Base-by-base conservation (phyloP, 805 yeast genomes). In the Yarrowia osloensis region DNA sequence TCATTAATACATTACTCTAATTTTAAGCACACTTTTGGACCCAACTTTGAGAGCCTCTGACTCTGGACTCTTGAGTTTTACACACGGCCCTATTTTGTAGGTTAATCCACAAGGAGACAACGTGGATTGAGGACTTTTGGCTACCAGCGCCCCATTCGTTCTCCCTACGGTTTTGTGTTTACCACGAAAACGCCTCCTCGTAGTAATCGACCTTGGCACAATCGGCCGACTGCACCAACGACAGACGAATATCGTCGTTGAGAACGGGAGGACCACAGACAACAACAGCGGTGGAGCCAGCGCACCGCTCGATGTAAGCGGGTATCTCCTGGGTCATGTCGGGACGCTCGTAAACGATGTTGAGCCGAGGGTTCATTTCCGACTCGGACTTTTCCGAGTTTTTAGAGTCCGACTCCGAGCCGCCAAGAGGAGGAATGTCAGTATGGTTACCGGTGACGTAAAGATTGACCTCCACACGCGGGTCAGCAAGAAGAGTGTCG, bases 181-280 rank as follows among this genome's bases (percentile, higher is more conserved):
- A 76, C 78, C 78, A 77, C 3, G 77, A 70, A 57, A 76, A 77
- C 1, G 78, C 77, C 67, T 77, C 79, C 68, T 77, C 79, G 59
- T 72, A 77, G 54, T 75, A 77, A 57, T 76, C 78, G 1, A 77
- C 73, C 8, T 73, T 69, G 13, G 65, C 21, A 8, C 65, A 61
- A 21, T 67, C 46, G 4, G 69, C 62, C 12, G 68, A 50, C 11
- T 62, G 22, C 4, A 22, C 85, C 79, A 71, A 52, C 2, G 81
- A 72, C 39, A 78, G 73, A 73, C 92, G 81, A 22, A 85, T 69
- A 4, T 77, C 78, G 73, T 88, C 92, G 68, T 81, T 84, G 78
- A 86, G 82, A 2, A 72, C 67, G 47, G 86, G 81, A 61, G 86
- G 88, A 12, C 90, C 90, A 78, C 90, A 86, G 2, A 62, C 44